Evolutionary conservation across 495 filamentous ascomycete species (phyloP).

Genomic region (Margaritispora aquatica): DNA sequence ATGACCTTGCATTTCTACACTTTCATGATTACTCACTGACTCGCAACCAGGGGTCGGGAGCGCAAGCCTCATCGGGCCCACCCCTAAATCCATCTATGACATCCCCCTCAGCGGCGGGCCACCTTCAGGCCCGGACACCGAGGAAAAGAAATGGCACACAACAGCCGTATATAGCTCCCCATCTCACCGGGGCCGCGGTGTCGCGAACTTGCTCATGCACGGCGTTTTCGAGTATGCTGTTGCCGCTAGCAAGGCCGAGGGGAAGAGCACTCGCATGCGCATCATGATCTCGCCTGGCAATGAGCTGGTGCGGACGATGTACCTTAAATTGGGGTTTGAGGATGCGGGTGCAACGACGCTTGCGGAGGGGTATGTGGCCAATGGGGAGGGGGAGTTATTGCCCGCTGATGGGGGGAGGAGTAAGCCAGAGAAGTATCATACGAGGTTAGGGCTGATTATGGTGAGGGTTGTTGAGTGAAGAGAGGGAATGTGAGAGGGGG

Average conservation of each 20-base stretch:
- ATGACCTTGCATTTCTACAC: not conserved
- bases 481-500: too few species aligned
- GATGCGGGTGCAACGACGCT: constrained; percentile 27
- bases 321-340: constrained; percentile 29
- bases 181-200: constrained; percentile 27
- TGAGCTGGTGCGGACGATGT: constrained; percentile 26
- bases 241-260: constrained; percentile 12
- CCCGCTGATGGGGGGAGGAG: constrained; percentile 22
- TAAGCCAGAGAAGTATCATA: constrained; percentile 21
- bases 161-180: constrained; percentile 30
- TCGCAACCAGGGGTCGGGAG: constrained; percentile 30
- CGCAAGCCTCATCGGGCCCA: constrained; percentile 29
- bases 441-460: constrained; percentile 21
- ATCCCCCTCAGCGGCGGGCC: constrained; percentile 23
- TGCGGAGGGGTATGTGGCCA: constrained; percentile 28
- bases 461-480: constrained; percentile 8
- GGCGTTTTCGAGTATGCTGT: constrained; percentile 23
- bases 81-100: constrained; percentile 15
- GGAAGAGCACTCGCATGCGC: constrained; percentile 22
- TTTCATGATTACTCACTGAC: not conserved
- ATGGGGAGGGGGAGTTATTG: constrained; percentile 30
- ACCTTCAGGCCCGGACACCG: constrained; percentile 17
- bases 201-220: constrained; percentile 30
- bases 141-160: constrained; percentile 33
- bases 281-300: constrained; percentile 31